These are phyloP conservation scores for Podospora pseudopauciseta DNA, from an alignment of 495 filamentous ascomycete genomes.

Conservation along the genomic window DNA sequence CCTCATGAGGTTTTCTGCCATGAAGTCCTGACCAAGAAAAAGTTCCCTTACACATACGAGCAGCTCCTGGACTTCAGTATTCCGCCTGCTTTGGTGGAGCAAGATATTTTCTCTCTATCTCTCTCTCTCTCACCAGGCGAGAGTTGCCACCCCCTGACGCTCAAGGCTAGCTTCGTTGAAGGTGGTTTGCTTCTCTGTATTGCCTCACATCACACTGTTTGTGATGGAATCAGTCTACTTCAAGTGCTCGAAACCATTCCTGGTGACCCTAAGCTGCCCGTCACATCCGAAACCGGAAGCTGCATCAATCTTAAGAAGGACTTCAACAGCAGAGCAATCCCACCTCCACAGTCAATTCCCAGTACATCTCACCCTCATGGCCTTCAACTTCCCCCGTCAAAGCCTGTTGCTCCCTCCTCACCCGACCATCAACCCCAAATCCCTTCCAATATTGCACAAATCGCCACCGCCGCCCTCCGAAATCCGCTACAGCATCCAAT, in stretches of 20 bases:
- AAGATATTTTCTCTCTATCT: not conserved
- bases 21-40: not conserved
- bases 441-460: not conserved
- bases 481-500: not conserved
- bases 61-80: not conserved
- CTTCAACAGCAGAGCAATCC: not conserved
- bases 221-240: not conserved
- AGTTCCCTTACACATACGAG: not conserved
- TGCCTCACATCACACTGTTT: not conserved
- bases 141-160: not conserved
- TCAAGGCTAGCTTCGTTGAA: not conserved
- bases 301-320: not conserved
- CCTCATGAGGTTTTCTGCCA: not conserved
- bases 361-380: too few relatives aligned
- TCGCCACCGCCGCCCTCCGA: not conserved
- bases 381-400: not conserved
- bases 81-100: not conserved
- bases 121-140: not conserved
- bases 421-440: too few relatives aligned
- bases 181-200: not conserved
- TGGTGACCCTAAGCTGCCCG: not conserved
- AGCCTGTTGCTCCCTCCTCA: not conserved
- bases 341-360: not conserved
- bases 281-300: not conserved
- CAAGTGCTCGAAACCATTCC: not conserved